A percentile compares a stretch with the other conserved stretches of the same genome.
These are phyloP conservation scores for Neurospora sublineolata DNA, from an alignment of 495 filamentous ascomycete species.

Conservation along the genomic window DNA sequence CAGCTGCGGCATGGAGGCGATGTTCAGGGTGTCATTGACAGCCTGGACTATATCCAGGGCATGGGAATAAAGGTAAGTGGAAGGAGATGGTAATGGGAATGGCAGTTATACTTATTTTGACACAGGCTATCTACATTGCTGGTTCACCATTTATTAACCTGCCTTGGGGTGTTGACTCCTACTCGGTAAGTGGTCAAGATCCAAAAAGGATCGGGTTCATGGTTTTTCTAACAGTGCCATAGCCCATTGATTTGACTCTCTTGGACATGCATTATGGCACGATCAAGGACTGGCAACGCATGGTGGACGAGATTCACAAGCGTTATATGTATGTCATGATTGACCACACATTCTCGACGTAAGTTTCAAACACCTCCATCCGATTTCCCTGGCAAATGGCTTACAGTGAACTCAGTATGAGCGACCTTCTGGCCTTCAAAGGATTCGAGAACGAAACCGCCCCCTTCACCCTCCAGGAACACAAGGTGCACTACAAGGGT, in stretches of 20 bases:
- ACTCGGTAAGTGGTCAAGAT: constrained; percentile 20
- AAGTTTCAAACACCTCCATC: not conserved
- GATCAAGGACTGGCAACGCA: constrained; percentile 50
- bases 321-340: constrained; percentile 65
- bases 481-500: constrained; percentile 45
- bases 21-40: constrained; percentile 50
- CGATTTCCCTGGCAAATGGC: not conserved
- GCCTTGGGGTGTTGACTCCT: constrained; percentile 44
- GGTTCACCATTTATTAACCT: constrained; percentile 38
- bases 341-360: constrained; percentile 58
- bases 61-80: constrained; percentile 49
- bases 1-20: constrained; percentile 65
- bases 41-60: constrained; percentile 61
- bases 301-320: constrained; percentile 53
- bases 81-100: not conserved
- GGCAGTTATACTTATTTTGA: not conserved
- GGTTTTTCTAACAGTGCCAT: constrained; percentile 2
- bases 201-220: not conserved
- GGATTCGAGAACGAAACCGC: constrained; percentile 46
- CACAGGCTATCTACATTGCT: constrained; percentile 54
- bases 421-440: constrained; percentile 44
- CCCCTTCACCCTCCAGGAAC: constrained; percentile 40
- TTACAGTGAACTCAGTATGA: constrained; percentile 32
- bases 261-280: constrained; percentile 16
- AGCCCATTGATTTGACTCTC: constrained; percentile 49